Base-by-base conservation (phyloP, 257 asterid genomes). In the Ilex aquifolium region DNA sequence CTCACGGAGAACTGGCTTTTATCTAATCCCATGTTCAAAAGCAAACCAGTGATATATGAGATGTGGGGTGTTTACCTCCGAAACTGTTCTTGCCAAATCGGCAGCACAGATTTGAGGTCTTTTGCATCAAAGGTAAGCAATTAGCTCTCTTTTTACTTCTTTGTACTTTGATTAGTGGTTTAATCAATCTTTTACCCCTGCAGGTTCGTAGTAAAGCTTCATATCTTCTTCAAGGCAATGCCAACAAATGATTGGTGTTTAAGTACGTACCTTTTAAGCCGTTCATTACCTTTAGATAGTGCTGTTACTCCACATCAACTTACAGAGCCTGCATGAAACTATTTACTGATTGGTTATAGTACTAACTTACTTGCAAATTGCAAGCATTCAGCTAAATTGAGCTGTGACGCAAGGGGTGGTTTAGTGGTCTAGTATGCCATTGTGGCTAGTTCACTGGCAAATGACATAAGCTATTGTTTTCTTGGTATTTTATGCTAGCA, bases 131-230 rank as follows among this genome's bases (percentile, higher is more conserved):
- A 78, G 72, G 97, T 84, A 72, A 76, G 84, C 49, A 69, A 10
- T 46, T 21, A 60, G 48, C 51, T 16, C 44, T 53, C 49, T 36
- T 39, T 32, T 48, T 69, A 32, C 7, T 15, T 17, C 21, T 60
- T 3, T 12, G 56, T 66, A 29, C 40, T 59, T 7, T 10, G 13
- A 17, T n/a, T 30, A 51, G 52, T 2, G 11, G 52, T 15, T 42
- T 7, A 4, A 10, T n/a, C 31, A 44, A 49, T 62, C 39, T 32
- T 58, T 56, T n/a, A 13, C 57, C 60, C 48, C 7, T 79, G 79
- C 88, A 92, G 99, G 96, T 92, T 39, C 87, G 97, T 12, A 83
- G 91, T 73, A 92, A 85, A 79, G 99, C 97, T 67, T 80, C 97
- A 2, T 92, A 83, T 82, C 95, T 92, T 74, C 96, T 87, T 55